A percentile compares a stretch with the other conserved stretches of the same genome.
Evolutionary conservation across 352 stramenopile genomes (phyloP).

Genomic region (Globisporangium recalcitrans): DNA sequence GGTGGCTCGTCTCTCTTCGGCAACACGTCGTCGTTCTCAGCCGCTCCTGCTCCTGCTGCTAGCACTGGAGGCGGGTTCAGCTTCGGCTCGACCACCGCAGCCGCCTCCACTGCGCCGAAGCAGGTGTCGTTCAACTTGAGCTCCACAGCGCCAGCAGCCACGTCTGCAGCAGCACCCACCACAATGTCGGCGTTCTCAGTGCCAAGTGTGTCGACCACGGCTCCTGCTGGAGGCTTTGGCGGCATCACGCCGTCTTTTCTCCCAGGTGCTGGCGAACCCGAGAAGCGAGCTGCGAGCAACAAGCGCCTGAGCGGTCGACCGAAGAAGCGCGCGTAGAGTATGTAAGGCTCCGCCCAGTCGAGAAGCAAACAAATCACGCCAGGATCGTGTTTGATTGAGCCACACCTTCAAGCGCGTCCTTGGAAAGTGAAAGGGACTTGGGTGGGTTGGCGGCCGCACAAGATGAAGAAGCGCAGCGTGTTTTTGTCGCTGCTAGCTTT

Average conservation of each 20-base stretch:
- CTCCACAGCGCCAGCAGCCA: conserved; percentile 22
- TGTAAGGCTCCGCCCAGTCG: conserved; percentile 15
- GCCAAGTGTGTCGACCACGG: conserved; percentile 19
- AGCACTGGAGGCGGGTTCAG: conserved; percentile 13
- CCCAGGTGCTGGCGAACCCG: conserved; percentile 11
- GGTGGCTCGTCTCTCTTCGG: conserved; percentile 19
- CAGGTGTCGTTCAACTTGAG: conserved; percentile 55
- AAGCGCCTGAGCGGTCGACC: conserved; percentile 14
- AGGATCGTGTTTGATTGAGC: neutral
- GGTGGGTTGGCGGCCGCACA: conserved; percentile 10
- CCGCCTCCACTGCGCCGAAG: conserved; percentile 31
- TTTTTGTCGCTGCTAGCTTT: neutral
- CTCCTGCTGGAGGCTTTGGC: conserved; percentile 35
- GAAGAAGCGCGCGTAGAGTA: conserved; percentile 22
- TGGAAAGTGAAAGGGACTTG: neutral
- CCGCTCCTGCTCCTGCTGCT: conserved; percentile 1
- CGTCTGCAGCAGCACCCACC: conserved; percentile 21
- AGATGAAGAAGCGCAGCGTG: conserved; percentile 7
- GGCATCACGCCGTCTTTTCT: conserved; percentile 41
- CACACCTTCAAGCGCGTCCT: neutral
- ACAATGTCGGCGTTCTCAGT: conserved; percentile 24
- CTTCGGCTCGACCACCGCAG: conserved; percentile 24
- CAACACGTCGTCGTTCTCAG: neutral
- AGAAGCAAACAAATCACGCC: neutral
- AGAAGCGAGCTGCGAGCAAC: conserved; percentile 16